A percentile compares a stretch with the other conserved stretches of the same genome.
These are phyloP conservation scores for Rostrohypoxylon terebratum DNA, from an alignment of 495 filamentous ascomycete species.

Conservation along the genomic window DNA sequence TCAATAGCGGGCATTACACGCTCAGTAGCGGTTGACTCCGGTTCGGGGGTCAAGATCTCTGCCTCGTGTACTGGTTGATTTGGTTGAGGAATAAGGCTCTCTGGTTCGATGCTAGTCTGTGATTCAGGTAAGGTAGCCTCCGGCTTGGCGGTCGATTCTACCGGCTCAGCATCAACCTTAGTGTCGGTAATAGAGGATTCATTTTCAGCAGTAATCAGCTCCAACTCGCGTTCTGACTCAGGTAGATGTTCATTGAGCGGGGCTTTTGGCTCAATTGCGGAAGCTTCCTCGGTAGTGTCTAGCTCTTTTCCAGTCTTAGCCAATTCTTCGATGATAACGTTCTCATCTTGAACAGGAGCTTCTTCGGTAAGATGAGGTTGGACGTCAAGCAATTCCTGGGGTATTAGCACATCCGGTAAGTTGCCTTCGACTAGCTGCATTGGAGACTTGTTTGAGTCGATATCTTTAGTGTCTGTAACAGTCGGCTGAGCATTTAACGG, in stretches of 20 bases:
- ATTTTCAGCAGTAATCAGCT: conserved; percentile 1
- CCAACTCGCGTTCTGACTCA: background rate
- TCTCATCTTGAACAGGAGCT: background rate
- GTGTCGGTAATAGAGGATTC: background rate
- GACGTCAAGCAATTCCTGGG: background rate
- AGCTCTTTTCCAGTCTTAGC: background rate
- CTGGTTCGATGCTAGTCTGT: background rate
- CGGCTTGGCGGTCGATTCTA: background rate
- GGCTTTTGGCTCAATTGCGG: background rate
- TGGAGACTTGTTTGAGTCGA: background rate
- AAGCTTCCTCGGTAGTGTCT: background rate
- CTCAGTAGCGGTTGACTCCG: background rate
- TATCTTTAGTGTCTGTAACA: background rate
- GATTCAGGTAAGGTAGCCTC: conserved; percentile 4
- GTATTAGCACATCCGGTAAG: background rate
- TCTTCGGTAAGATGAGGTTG: background rate
- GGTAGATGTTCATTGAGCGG: conserved; percentile 1
- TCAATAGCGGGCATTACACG: background rate
- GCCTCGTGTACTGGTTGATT: background rate
- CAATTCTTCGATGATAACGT: background rate
- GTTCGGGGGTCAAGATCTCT: conserved; percentile 7
- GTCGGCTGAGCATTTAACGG: background rate
- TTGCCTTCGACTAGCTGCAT: background rate
- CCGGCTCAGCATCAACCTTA: background rate
- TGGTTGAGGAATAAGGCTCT: conserved; percentile 1